phyloP scores from a whole-genome alignment of 2,329 filamentous ascomycete species.

The Trichoderma sp. region DNA sequence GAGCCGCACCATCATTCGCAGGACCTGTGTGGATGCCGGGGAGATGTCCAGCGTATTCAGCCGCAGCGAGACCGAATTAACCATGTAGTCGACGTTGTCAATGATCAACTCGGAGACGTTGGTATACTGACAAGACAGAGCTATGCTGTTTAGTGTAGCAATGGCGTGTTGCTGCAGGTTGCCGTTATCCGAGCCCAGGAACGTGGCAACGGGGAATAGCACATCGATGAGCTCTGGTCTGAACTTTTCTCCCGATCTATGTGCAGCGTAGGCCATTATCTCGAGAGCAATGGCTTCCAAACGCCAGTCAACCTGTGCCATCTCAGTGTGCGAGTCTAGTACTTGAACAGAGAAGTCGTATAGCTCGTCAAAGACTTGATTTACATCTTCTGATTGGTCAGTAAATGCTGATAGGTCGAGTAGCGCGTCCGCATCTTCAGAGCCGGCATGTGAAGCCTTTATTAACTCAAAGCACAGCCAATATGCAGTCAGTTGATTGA shows the following conservation, averaged over 20 bases:
- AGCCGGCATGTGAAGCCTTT: conserved; percentile 51
- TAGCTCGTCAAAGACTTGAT: conserved; percentile 58
- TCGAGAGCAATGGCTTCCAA: conserved; percentile 78
- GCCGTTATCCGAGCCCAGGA: conserved; percentile 69
- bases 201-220: conserved; percentile 86
- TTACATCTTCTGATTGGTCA: conserved; percentile 40
- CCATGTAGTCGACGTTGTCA: conserved; percentile 91
- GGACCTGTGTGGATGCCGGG: conserved; percentile 82
- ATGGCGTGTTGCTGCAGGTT: conserved; percentile 78
- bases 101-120: conserved; percentile 77
- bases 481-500: conserved; percentile 65
- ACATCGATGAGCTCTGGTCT: conserved; percentile 84
- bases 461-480: conserved; percentile 78
- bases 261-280: conserved; percentile 71
- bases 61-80: conserved; percentile 85
- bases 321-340: conserved; percentile 53
- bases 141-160: conserved; percentile 76
- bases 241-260: conserved; percentile 64
- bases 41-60: conserved; percentile 91
- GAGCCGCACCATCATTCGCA: conserved; percentile 90
- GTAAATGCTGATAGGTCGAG: conserved; percentile 50
- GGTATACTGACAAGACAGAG: conserved; percentile 68
- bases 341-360: conserved; percentile 66
- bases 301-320: conserved; percentile 61
- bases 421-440: conserved; percentile 62